Percentiles rank a stretch among this genome's conserved stretches.
These are phyloP conservation scores for Arxiozyma bovina DNA, from an alignment of 1,139 yeast genomes.

Conservation along the genomic window DNA sequence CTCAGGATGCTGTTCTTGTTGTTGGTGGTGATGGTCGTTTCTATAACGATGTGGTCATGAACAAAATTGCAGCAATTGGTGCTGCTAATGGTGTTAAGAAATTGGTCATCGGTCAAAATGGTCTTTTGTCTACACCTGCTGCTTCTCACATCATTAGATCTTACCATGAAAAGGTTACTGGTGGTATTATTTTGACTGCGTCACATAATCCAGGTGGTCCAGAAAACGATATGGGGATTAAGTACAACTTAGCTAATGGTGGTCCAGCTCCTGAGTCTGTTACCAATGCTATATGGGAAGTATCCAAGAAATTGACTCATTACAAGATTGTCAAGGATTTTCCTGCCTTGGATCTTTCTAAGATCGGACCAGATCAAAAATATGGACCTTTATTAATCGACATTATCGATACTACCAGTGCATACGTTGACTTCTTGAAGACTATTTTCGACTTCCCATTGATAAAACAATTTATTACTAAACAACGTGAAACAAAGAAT, in stretches of 20 bases:
- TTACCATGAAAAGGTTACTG: constrained; percentile 55
- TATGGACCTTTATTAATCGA: constrained; percentile 57
- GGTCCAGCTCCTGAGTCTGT: constrained; percentile 98
- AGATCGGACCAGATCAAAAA: constrained; percentile 42
- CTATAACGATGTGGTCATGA: constrained; percentile 76
- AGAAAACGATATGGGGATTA: constrained; percentile 84
- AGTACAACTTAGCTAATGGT: constrained; percentile 90
- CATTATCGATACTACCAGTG: constrained; percentile 73
- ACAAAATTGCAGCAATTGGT: constrained; percentile 69
- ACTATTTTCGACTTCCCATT: constrained; percentile 84
- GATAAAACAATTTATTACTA: constrained; percentile 59
- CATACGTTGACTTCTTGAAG: constrained; percentile 72
- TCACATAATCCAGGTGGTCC: constrained; percentile 99
- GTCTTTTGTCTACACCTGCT: constrained; percentile 91
- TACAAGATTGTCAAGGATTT: constrained; percentile 52
- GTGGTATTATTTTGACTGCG: constrained; percentile 94
- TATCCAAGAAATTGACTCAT: constrained; percentile 47
- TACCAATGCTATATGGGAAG: constrained; percentile 76
- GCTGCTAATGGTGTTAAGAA: constrained; percentile 89
- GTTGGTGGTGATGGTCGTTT: constrained; percentile 97
- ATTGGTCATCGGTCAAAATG: constrained; percentile 79
- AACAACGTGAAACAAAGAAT: constrained; percentile 40
- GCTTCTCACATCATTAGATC: constrained; percentile 86
- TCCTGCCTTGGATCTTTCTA: constrained; percentile 52
- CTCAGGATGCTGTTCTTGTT: constrained; percentile 63